phyloP scores from a whole-genome alignment of 2,329 filamentous ascomycete species.

The Colletotrichum falcatum region DNA sequence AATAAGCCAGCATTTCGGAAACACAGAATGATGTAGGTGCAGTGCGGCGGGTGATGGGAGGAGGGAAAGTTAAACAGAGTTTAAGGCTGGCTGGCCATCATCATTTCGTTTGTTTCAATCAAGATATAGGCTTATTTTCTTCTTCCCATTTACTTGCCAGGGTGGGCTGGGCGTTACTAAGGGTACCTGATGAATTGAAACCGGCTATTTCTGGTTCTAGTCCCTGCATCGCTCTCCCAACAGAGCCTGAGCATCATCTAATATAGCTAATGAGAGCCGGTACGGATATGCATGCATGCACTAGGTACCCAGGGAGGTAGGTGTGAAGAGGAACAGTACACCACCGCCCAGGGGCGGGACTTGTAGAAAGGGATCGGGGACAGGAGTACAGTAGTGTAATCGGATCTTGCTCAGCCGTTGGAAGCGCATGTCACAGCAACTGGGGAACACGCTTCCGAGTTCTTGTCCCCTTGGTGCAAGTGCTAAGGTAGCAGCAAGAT shows the following conservation, averaged over 20 bases:
- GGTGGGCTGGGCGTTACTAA: conserved; percentile 8
- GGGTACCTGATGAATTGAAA: conserved; percentile 21
- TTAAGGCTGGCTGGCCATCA: conserved; percentile 29
- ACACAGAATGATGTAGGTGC: background rate
- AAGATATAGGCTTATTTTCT: background rate
- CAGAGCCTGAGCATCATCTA: background rate
- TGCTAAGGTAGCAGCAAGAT: too few species aligned
- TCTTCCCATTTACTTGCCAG: background rate
- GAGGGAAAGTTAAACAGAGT: background rate
- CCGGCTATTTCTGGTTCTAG: conserved; percentile 1
- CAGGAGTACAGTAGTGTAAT: background rate
- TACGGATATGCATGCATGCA: background rate
- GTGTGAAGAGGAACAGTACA: too few species aligned
- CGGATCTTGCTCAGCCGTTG: conserved; percentile 5
- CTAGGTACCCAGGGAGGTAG: too few species aligned
- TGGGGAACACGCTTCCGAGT: conserved; percentile 7
- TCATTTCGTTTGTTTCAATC: conserved; percentile 33
- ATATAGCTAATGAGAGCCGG: background rate
- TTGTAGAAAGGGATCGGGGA: conserved; percentile 18
- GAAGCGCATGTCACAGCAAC: background rate
- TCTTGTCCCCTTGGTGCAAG: background rate
- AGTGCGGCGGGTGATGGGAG: background rate
- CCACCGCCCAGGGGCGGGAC: background rate
- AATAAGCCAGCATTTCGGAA: background rate
- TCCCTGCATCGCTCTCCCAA: background rate